A percentile compares a stretch with the other conserved stretches of the same genome.
phyloP scores from a whole-genome alignment of 176 grass and related monocot species.

The Puccinellia tenuiflora region DNA sequence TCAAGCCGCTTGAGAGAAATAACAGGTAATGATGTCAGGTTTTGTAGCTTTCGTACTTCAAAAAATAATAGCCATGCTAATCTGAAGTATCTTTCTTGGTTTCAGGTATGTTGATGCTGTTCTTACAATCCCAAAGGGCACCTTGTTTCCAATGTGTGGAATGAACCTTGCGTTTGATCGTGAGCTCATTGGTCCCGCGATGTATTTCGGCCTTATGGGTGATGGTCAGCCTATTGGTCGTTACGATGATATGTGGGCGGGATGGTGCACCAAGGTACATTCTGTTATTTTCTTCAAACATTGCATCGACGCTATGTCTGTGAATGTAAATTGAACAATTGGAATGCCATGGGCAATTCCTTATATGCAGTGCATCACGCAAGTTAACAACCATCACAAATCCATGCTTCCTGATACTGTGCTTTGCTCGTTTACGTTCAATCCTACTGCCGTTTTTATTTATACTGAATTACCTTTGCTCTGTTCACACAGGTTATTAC shows the following conservation, averaged over 20 bases:
- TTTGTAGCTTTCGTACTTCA: neutral
- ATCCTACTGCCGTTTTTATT: neutral
- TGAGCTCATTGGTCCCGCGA: constrained; percentile 74
- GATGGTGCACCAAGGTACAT: constrained; percentile 68
- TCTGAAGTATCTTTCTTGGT: neutral
- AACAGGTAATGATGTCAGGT: constrained; percentile 20
- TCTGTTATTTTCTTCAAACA: neutral
- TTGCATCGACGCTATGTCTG: neutral
- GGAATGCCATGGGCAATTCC: neutral
- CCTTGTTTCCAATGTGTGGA: constrained; percentile 75
- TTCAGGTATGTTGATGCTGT: constrained; percentile 68
- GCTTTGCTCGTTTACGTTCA: neutral
- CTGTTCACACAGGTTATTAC: constrained; percentile 42
- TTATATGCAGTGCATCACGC: neutral
- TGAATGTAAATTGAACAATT: neutral
- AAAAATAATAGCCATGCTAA: neutral
- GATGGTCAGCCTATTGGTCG: constrained; percentile 71
- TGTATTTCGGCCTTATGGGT: constrained; percentile 81
- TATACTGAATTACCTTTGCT: neutral
- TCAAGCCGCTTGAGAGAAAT: constrained; percentile 65
- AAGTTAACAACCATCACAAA: neutral
- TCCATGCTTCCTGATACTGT: neutral
- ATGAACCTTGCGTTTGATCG: constrained; percentile 78
- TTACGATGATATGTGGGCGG: constrained; percentile 79
- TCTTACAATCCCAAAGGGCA: constrained; percentile 61